A percentile compares a stretch with the other conserved stretches of the same genome.
phyloP scores from a whole-genome alignment of 1,284 basidiomycete species.

The Filobasidium uniguttulatum region DNA sequence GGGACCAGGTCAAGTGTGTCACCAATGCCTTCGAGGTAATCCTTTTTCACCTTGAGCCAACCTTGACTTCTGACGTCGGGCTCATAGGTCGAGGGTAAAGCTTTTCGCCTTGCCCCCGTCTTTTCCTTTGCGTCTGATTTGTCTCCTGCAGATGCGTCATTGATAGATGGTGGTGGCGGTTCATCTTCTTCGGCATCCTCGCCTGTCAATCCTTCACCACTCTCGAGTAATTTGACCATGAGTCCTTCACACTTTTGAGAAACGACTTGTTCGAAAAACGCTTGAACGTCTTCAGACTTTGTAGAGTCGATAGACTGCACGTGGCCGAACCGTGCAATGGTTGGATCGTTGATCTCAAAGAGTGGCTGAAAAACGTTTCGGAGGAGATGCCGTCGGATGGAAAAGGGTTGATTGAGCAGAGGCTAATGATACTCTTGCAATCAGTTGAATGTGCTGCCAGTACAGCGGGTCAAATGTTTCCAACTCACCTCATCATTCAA shows the following conservation, averaged over 20 bases:
- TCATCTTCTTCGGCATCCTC: constrained; percentile 28
- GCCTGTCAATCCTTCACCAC: constrained; percentile 26
- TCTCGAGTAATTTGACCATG: constrained; percentile 70
- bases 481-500: constrained; percentile 73
- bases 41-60: constrained; percentile 73
- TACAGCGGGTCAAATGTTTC: not conserved
- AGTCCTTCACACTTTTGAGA: constrained; percentile 75
- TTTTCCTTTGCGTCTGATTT: constrained; percentile 15
- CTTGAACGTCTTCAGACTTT: constrained; percentile 49
- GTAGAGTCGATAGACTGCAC: constrained; percentile 61
- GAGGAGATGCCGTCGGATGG: constrained; percentile 55
- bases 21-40: constrained; percentile 39
- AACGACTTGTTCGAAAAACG: constrained; percentile 68
- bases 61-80: constrained; percentile 50
- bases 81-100: constrained; percentile 76
- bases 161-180: constrained; percentile 13
- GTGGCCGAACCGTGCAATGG: constrained; percentile 55
- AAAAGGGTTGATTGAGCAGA: constrained; percentile 57
- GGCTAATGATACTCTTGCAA: constrained; percentile 39
- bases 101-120: constrained; percentile 45
- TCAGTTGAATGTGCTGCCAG: not conserved
- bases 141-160: constrained; percentile 21
- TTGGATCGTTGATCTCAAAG: constrained; percentile 35
- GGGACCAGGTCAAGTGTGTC: constrained; percentile 50
- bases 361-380: constrained; percentile 47